These are phyloP conservation scores for Quercus berberidifolia DNA, from an alignment of 306 rosid species.

Conservation along the genomic window DNA sequence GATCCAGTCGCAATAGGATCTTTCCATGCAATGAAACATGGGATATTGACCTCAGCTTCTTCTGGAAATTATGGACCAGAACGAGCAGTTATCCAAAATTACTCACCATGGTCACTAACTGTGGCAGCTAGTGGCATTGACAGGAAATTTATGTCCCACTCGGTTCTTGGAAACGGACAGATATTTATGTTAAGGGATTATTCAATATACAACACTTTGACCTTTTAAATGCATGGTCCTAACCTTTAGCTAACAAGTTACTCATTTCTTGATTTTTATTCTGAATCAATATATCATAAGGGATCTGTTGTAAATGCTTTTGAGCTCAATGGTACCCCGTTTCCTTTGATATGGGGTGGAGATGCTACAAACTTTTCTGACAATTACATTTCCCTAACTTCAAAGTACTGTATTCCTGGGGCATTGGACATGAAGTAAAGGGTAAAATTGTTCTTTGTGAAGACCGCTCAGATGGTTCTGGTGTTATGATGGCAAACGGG, in stretches of 20 bases:
- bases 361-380: slow-evolving; percentile 25
- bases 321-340: not conserved
- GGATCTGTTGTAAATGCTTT: slow-evolving; percentile 8
- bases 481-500: not conserved
- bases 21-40: slow-evolving; percentile 26
- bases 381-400: not conserved
- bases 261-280: not conserved
- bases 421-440: slow-evolving; percentile 2
- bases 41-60: slow-evolving; percentile 24
- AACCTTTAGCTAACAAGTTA: not conserved
- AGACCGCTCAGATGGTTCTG: not conserved
- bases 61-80: slow-evolving; percentile 26
- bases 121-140: slow-evolving; percentile 25
- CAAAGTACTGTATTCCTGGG: not conserved
- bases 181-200: not conserved
- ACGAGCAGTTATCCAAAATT: not conserved
- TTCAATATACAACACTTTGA: not conserved
- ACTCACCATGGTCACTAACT: slow-evolving; percentile 20
- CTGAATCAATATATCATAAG: not conserved
- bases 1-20: slow-evolving; percentile 22
- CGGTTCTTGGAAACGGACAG: slow-evolving; percentile 19
- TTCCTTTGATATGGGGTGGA: slow-evolving; percentile 29
- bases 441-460: slow-evolving; percentile 27
- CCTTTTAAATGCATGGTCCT: not conserved
- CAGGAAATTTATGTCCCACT: slow-evolving; percentile 1